Conservation (phyloP, 129 eudicot species). For the Sambucus nigra region DNA sequence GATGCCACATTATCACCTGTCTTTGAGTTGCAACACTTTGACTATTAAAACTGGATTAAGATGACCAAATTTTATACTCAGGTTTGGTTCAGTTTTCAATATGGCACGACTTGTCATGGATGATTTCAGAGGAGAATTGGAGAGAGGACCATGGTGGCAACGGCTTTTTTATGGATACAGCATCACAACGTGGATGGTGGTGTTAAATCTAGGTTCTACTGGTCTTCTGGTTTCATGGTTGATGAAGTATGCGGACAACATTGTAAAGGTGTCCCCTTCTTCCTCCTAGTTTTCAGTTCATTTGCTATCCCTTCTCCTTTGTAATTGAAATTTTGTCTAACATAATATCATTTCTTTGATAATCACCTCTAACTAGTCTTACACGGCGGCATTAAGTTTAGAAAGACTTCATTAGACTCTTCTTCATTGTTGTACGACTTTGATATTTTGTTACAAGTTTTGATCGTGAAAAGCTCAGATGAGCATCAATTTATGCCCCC, state of each 20-base stretch:
- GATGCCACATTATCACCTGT: too few species aligned
- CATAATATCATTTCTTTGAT: too few species aligned
- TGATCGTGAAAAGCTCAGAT: not conserved
- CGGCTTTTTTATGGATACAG: slow-evolving; percentile 81
- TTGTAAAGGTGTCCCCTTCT: slow-evolving; percentile 60
- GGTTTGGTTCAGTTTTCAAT: slow-evolving; percentile 88
- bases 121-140: slow-evolving; percentile 88
- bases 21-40: too few species aligned
- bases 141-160: slow-evolving; percentile 88
- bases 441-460: slow-evolving; percentile 1
- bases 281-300: not conserved
- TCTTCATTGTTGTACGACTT: not conserved
- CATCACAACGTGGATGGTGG: slow-evolving; percentile 84
- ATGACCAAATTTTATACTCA: slow-evolving; percentile 16
- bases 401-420: slow-evolving; percentile 1
- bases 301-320: slow-evolving; percentile 4
- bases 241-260: slow-evolving; percentile 97
- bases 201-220: slow-evolving; percentile 82
- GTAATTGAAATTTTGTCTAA: too few species aligned
- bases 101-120: slow-evolving; percentile 66
- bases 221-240: slow-evolving; percentile 93
- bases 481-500: not conserved
- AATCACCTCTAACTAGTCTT: too few species aligned
- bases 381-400: not conserved
- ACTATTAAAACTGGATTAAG: too few species aligned